Base-by-base conservation (phyloP, 1,284 basidiomycete genomes). In the Rhodotorula glutinis region DNA sequence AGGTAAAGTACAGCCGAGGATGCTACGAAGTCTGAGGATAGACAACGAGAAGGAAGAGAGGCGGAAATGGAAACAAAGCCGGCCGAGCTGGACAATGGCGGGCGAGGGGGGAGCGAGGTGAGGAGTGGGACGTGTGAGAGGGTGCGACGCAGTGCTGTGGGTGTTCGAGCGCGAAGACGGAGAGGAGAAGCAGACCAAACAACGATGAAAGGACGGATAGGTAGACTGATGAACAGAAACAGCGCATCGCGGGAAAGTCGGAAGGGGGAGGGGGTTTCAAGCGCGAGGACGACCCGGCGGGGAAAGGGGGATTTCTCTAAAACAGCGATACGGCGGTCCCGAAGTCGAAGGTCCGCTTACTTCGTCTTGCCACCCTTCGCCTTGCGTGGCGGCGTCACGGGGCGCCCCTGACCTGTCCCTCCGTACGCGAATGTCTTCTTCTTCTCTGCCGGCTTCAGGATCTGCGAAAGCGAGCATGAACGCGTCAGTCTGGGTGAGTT, bases 391-490 rank as follows among this genome's bases (percentile, higher is more conserved):
- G 82, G 82, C 46, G 82, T 83, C 25, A 83, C 82, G 21, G 80
- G 93, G 52, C 79, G 76, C 52, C 79, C 79, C 69, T 77, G 76
- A 63, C 78, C 77, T 67, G 77, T 78, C 17, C 78, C 79, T 9
- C 78, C 79, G 53, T 78, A 64, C 49, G 57, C 74, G 67, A 79
- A 92, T 81, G 92, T 93, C 69, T 89, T 86, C 82, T 98, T 98
- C 87, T 98, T 98, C 84, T 98, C 95, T 47, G 95, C 95, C 54
- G 95, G 95, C 83, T 98, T 98, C 78, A 98, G 83, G 75, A 98
- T 98, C 91, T 94, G 77, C 25, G 49, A 11, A 49, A 23, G 63
- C 40, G 25, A 52, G 19, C 40, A 38, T 10, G 59, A 25, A 55
- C 27, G 43, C 5, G 10, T 33, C 14, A 30, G 46, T 7, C 14